Conservation (phyloP, 192 early-diverging fungal genomes). For the Rhizophlyctis rosea region DNA sequence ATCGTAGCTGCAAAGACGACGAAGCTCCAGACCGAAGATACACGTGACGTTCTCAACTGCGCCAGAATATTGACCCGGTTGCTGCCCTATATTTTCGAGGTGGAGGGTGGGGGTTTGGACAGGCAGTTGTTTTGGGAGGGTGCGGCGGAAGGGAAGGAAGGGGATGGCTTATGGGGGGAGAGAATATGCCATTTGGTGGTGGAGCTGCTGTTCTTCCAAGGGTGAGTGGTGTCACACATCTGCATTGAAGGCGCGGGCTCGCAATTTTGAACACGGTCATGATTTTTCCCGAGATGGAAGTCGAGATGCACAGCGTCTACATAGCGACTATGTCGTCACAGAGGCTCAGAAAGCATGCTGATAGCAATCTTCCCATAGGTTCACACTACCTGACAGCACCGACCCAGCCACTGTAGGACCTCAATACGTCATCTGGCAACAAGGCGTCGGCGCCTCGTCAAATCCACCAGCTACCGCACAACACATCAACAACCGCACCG, state of each 20-base stretch:
- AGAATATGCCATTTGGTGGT: slow-evolving; percentile 19
- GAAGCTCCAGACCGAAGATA: slow-evolving; percentile 51
- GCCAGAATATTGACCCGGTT: slow-evolving; percentile 79
- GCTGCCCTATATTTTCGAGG: slow-evolving; percentile 82
- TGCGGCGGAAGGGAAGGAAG: slow-evolving; percentile 12
- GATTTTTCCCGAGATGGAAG: too few relatives aligned
- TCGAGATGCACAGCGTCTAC: too few relatives aligned
- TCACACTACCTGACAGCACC: slow-evolving; percentile 34
- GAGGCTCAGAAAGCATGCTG: neutral
- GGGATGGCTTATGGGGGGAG: slow-evolving; percentile 1
- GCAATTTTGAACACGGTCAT: too few relatives aligned
- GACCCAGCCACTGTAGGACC: slow-evolving; percentile 25
- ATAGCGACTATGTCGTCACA: too few relatives aligned
- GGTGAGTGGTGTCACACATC: too few relatives aligned
- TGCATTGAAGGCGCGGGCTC: too few relatives aligned
- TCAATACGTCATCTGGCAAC: slow-evolving; percentile 46
- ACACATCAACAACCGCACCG: slow-evolving; percentile 69
- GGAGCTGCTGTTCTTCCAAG: slow-evolving; percentile 41
- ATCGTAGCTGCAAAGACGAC: slow-evolving; percentile 11
- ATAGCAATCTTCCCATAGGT: slow-evolving; percentile 10
- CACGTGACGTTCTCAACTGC: slow-evolving; percentile 73
- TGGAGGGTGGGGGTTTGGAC: slow-evolving; percentile 53
- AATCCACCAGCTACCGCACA: slow-evolving; percentile 48
- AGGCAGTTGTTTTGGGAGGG: slow-evolving; percentile 59
- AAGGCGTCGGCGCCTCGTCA: slow-evolving; percentile 39